phyloP scores from a whole-genome alignment of 257 asterid species.

The Nicotiana otophora region DNA sequence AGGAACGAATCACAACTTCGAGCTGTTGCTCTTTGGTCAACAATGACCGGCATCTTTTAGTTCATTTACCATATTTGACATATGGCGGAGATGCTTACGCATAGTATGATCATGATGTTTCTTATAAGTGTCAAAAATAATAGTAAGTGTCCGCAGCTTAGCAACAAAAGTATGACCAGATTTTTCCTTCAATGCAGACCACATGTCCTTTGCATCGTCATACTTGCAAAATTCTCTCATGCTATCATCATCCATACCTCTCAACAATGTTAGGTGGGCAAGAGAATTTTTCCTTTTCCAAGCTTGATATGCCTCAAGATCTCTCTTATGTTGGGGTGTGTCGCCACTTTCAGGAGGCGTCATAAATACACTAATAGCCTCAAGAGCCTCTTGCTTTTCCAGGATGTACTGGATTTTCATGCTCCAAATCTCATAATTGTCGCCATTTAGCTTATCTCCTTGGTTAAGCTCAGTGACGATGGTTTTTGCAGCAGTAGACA shows the following conservation, averaged over 20 bases:
- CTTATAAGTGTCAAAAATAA: too few relatives aligned
- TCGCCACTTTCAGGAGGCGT: not conserved
- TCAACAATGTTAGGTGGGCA: not conserved
- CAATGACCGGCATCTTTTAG: not conserved
- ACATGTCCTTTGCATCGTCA: not conserved
- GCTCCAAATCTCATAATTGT: not conserved
- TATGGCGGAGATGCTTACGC: not conserved
- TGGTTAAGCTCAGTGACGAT: not conserved
- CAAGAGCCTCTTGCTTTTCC: not conserved
- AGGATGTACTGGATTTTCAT: not conserved
- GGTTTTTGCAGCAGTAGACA: not conserved
- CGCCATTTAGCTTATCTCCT: not conserved
- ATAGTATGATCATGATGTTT: too few relatives aligned
- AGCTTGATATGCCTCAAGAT: too few relatives aligned
- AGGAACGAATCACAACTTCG: not conserved
- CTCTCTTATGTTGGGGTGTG: too few relatives aligned
- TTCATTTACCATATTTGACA: too few relatives aligned
- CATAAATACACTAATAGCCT: not conserved
- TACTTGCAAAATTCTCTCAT: not conserved
- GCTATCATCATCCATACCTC: not conserved
- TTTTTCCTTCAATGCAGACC: not conserved
- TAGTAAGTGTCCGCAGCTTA: not conserved
- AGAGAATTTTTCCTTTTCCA: not conserved
- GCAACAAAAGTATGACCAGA: too few relatives aligned
- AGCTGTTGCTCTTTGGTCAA: not conserved